Percentiles rank a stretch among this genome's conserved stretches.
Conservation (phyloP, 169 alveolate genomes). For the Cyclospora cayetanensis region DNA sequence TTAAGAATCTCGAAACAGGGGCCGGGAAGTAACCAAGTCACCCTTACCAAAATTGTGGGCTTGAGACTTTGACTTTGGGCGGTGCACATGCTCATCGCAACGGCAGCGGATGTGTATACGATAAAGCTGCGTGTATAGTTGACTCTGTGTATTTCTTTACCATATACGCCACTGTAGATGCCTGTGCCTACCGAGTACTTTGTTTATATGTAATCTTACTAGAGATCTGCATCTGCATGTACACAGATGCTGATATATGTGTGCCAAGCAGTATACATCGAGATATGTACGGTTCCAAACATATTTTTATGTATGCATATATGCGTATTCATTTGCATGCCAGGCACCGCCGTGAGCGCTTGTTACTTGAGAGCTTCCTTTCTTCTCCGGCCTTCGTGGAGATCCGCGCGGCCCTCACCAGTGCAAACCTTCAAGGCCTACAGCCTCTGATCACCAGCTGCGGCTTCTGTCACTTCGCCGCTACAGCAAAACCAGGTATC, state of each 20-base stretch:
- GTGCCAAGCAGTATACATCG: no score
- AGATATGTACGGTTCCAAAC: no score
- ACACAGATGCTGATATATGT: no score
- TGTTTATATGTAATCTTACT: no score
- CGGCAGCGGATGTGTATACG: background rate
- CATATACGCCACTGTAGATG: no score
- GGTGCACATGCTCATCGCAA: background rate
- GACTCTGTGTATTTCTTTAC: no score
- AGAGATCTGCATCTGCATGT: no score
- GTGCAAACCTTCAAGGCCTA: background rate
- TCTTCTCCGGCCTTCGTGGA: background rate
- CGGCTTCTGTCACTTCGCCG: conserved; percentile 1
- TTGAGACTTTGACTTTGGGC: background rate
- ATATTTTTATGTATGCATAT: no score
- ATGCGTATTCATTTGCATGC: background rate
- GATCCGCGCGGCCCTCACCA: background rate
- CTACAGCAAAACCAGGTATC: conserved; percentile 1
- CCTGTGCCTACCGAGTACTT: no score
- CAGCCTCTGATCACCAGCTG: background rate
- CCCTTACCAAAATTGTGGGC: no score
- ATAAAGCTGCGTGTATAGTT: background rate
- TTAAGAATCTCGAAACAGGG: no score
- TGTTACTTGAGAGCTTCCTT: background rate
- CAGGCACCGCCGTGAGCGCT: background rate
- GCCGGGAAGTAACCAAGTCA: no score